A percentile compares a stretch with the other conserved stretches of the same genome.
These are phyloP conservation scores for Helotiales sp. DNA, from an alignment of 2,329 filamentous ascomycete species.

Conservation along the genomic window DNA sequence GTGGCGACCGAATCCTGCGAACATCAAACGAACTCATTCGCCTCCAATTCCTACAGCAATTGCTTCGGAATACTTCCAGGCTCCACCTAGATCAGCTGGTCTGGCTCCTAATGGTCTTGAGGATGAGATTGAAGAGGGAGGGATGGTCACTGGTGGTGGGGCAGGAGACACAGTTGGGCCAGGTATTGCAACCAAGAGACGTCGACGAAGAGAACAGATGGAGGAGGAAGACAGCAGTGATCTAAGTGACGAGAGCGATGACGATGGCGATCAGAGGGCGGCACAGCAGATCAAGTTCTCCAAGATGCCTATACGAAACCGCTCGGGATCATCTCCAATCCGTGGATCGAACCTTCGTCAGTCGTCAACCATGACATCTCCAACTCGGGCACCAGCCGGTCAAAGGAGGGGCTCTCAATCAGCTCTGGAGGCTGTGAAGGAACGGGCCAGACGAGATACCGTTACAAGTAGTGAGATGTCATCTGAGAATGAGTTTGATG, in stretches of 20 bases:
- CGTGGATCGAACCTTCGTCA: slow-evolving; percentile 65
- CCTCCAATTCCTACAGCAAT: slow-evolving; percentile 83
- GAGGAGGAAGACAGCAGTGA: slow-evolving; percentile 81
- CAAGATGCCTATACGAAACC: slow-evolving; percentile 87
- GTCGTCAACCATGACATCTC: slow-evolving; percentile 72
- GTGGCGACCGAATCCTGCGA: slow-evolving; percentile 72
- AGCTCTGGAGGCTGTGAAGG: slow-evolving; percentile 68
- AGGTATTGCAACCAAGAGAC: slow-evolving; percentile 64
- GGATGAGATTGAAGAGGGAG: slow-evolving; percentile 64
- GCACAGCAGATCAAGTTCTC: slow-evolving; percentile 92
- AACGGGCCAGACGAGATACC: slow-evolving; percentile 70
- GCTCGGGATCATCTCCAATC: slow-evolving; percentile 86
- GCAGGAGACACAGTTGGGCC: slow-evolving; percentile 68
- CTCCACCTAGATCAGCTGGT: slow-evolving; percentile 59
- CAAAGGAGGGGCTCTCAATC: slow-evolving; percentile 69
- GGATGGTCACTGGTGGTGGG: slow-evolving; percentile 66
- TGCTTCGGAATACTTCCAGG: slow-evolving; percentile 82
- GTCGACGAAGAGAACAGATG: slow-evolving; percentile 69
- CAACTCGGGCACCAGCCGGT: slow-evolving; percentile 46
- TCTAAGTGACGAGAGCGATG: slow-evolving; percentile 80
- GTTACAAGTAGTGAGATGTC: slow-evolving; percentile 82
- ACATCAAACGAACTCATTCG: slow-evolving; percentile 81
- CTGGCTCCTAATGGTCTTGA: slow-evolving; percentile 58
- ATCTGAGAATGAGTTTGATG: slow-evolving; percentile 77
- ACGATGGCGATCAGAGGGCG: slow-evolving; percentile 70